Conservation (phyloP, 2,329 filamentous ascomycete genomes). For the Colletotrichum orbiculare region DNA sequence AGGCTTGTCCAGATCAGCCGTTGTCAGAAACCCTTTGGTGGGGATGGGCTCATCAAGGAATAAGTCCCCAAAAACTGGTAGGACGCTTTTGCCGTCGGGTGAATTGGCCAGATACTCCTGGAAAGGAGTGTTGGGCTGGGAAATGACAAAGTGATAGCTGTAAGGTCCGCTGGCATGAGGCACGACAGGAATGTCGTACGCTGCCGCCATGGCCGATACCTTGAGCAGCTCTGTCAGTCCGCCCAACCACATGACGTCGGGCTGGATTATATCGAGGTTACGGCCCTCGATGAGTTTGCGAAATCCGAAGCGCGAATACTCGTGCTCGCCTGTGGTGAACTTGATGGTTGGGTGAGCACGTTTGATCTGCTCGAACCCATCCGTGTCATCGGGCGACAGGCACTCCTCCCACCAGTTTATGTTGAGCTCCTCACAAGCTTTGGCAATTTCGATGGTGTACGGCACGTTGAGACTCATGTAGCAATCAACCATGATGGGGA, state of each 20-base stretch:
- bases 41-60: conserved; percentile 94
- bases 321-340: conserved; percentile 96
- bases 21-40: conserved; percentile 81
- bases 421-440: conserved; percentile 83
- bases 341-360: conserved; percentile 89
- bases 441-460: conserved; percentile 92
- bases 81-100: conserved; percentile 86
- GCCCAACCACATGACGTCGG: conserved; percentile 97
- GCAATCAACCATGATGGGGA: conserved; percentile 94
- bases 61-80: conserved; percentile 91
- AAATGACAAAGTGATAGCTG: conserved; percentile 96
- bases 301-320: conserved; percentile 95
- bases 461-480: conserved; percentile 96
- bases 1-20: conserved; percentile 84
- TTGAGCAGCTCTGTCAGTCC: conserved; percentile 92
- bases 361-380: conserved; percentile 91
- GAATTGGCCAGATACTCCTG: conserved; percentile 97
- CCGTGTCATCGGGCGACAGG: conserved; percentile 88
- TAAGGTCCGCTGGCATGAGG: conserved; percentile 96
- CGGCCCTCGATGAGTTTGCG: conserved; percentile 92
- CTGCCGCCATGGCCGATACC: conserved; percentile 87
- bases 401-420: conserved; percentile 99
- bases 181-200: conserved; percentile 94
- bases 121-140: conserved; percentile 92
- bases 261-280: conserved; percentile 93